phyloP scores from a whole-genome alignment of 192 early-diverging fungal species.

The Gaertneriomyces sp. region DNA sequence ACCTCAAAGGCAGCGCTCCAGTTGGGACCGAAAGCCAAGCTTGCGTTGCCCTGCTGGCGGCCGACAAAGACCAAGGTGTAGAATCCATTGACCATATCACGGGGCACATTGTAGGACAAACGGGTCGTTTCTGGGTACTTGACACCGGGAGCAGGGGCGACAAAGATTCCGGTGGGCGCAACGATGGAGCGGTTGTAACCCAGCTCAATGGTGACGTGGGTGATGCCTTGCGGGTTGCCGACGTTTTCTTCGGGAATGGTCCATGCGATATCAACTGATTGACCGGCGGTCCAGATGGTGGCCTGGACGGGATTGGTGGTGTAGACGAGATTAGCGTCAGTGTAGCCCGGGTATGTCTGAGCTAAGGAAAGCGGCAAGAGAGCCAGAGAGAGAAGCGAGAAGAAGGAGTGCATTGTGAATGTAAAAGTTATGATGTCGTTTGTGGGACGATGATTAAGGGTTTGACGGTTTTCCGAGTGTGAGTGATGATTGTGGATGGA shows the following conservation, averaged over 20 bases:
- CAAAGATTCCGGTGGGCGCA: slow-evolving; percentile 1
- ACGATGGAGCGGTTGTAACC: slow-evolving; percentile 4
- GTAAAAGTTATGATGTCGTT: background rate
- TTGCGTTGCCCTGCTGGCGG: background rate
- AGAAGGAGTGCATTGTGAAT: background rate
- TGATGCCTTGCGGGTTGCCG: background rate
- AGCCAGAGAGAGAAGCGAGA: background rate
- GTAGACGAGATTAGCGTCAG: slow-evolving; percentile 10
- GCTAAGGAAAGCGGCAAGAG: background rate
- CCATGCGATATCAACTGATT: slow-evolving; percentile 5
- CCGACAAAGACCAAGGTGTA: slow-evolving; percentile 22
- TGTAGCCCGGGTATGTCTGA: background rate
- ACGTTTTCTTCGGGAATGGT: background rate
- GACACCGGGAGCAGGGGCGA: slow-evolving; percentile 10
- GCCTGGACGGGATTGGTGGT: slow-evolving; percentile 1
- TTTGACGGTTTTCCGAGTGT: no score
- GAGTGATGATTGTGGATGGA: no score
- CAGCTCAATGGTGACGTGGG: slow-evolving; percentile 18
- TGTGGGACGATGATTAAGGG: no score
- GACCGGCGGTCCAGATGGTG: slow-evolving; percentile 12
- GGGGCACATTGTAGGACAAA: slow-evolving; percentile 4
- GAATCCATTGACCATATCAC: slow-evolving; percentile 1
- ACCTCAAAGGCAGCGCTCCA: slow-evolving; percentile 17
- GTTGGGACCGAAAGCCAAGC: slow-evolving; percentile 5
- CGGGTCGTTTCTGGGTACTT: background rate